These are phyloP conservation scores for Penicillium coprophilum DNA, from an alignment of 495 filamentous ascomycete genomes.

Conservation along the genomic window DNA sequence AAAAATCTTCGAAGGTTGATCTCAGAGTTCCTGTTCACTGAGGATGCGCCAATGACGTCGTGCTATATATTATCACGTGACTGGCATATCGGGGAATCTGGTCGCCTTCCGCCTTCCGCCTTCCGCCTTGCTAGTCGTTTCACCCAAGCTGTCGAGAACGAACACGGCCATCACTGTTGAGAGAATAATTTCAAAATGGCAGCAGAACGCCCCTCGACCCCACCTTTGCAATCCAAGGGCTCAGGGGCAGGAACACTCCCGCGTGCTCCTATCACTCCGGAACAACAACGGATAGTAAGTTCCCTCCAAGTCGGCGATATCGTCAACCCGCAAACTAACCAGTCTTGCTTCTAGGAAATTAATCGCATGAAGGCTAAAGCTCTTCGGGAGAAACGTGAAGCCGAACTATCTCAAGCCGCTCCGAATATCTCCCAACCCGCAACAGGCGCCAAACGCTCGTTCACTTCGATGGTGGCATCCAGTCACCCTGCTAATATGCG, in stretches of 20 bases:
- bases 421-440: constrained; percentile 25
- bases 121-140: neutral
- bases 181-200: constrained; percentile 21
- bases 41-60: constrained; percentile 9
- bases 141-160: neutral
- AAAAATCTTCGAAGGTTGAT: neutral
- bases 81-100: neutral
- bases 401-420: constrained; percentile 43
- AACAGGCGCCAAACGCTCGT: constrained; percentile 58
- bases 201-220: constrained; percentile 58
- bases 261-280: constrained; percentile 65
- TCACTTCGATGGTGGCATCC: constrained; percentile 60
- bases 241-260: constrained; percentile 41
- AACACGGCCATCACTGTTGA: neutral
- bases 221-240: constrained; percentile 47
- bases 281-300: constrained; percentile 70
- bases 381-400: constrained; percentile 67
- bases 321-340: constrained; percentile 10
- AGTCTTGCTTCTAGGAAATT: constrained; percentile 63
- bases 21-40: neutral
- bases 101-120: constrained; percentile 11
- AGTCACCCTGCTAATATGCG: constrained; percentile 62
- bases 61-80: neutral
- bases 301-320: neutral
- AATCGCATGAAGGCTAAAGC: constrained; percentile 92